Percentiles rank a stretch among this genome's conserved stretches.
Evolutionary conservation across 148 eudicot species (phyloP).

Genomic region (Vaccinium corymbosum): DNA sequence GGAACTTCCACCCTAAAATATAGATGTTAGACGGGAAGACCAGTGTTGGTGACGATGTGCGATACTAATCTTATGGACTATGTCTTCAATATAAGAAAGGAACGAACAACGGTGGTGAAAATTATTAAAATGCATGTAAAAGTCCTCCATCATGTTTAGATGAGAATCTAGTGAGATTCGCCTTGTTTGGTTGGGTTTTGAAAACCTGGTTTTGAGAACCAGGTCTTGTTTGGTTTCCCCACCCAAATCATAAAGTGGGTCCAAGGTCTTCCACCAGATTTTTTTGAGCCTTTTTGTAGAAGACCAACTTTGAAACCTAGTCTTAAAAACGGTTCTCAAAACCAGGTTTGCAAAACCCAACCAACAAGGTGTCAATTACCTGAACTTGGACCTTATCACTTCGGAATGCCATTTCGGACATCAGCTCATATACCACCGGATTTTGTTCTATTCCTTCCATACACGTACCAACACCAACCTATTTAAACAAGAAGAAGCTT

Average conservation of each 20-base stretch:
- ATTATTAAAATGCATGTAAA: slow-evolving; percentile 9
- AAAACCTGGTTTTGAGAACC: too few species aligned
- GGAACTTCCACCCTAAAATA: not conserved
- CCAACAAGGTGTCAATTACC: slow-evolving; percentile 46
- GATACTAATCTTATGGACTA: not conserved
- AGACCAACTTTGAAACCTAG: too few species aligned
- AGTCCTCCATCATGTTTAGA: not conserved
- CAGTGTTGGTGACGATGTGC: not conserved
- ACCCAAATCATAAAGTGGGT: too few species aligned
- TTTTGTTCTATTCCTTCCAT: slow-evolving; percentile 99
- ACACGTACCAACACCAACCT: slow-evolving; percentile 99
- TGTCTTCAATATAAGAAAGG: not conserved
- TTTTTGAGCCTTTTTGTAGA: too few species aligned
- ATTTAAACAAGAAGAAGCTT: slow-evolving; percentile 8
- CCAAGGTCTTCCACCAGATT: too few species aligned
- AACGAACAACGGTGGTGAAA: not conserved
- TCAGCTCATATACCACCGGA: slow-evolving; percentile 95
- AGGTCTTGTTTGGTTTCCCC: too few species aligned
- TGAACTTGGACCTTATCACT: slow-evolving; percentile 54
- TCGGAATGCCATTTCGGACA: slow-evolving; percentile 99
- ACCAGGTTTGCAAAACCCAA: too few species aligned
- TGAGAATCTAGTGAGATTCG: slow-evolving; percentile 14
- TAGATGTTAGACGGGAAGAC: not conserved
- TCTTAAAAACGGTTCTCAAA: too few species aligned
- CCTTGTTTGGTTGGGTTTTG: too few species aligned